Evolutionary conservation across 352 stramenopile species (phyloP), one percentile per base, ranked within the genome.

Genomic region (Phytopythium delawarense): DNA sequence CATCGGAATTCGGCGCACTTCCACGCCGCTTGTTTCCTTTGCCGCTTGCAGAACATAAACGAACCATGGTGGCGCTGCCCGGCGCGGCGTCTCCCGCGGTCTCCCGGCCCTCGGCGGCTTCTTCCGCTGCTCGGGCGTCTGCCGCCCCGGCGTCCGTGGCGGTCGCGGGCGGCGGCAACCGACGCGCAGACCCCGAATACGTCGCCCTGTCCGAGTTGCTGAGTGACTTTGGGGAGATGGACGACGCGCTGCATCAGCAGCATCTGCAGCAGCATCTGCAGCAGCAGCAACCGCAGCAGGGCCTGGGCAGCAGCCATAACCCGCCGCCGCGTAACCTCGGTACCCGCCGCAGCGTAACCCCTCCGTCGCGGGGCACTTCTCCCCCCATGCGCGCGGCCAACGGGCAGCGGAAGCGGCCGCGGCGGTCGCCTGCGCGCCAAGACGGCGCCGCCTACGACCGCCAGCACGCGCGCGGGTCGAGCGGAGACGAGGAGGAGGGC

Each of bases 121-220:
- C 49, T 3, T 35, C 30, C 15, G 20, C 49, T 12, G 7, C 34
- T 39, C 34, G 7, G 40, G 0, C 49, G 49, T n/a, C 49, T 56
- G 23, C 48, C 20, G 7, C 13, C 5, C 12, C 49, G 21, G 4
- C 13, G 9, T 39, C 49, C 5, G 28, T 35, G 4, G 16, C 48
- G 15, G 7, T 30, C 18, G 45, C 23, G 7, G 15, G 23, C 21
- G 45, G 45, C 21, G 45, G 45, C n/a, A 20, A 20, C n/a, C 16
- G 66, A 16, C 61, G 70, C 9, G 40, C 75, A 2, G 82, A 91
- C 42, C 79, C 75, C 1, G 80, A 91, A 64, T 82, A 88, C 32
- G 76, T 76, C 18, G 79, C 79, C 25, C 75, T 91, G 56, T 86
- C 84, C 30, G 82, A 88, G 64, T 62, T 91, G 56, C 68, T 89